phyloP scores from a whole-genome alignment of 2,329 filamentous ascomycete genomes.

The Alternaria longipes region DNA sequence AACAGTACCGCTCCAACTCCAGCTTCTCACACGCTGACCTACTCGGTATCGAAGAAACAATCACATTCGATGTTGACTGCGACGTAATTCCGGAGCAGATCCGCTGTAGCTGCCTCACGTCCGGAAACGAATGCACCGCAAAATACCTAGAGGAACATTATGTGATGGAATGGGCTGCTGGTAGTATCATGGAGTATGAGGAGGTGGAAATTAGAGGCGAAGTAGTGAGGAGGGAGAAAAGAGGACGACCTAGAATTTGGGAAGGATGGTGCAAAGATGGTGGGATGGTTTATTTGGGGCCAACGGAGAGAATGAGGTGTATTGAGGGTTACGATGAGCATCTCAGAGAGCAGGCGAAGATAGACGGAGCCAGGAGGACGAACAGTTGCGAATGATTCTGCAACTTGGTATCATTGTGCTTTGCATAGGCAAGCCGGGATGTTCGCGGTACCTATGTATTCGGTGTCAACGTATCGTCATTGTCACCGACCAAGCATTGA shows the following conservation, averaged over 20 bases:
- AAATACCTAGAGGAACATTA: neutral
- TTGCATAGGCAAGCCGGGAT: neutral
- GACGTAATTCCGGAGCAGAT: neutral
- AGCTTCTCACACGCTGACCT: conserved; percentile 3
- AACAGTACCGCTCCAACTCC: neutral
- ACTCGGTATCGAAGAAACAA: neutral
- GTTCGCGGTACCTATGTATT: neutral
- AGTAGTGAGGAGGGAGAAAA: neutral
- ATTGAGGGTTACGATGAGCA: neutral
- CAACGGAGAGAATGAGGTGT: neutral
- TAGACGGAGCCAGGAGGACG: neutral
- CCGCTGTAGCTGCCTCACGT: neutral
- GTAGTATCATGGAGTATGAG: neutral
- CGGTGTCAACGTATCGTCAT: neutral
- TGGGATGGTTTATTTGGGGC: neutral
- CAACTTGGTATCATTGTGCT: neutral
- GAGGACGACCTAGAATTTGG: conserved; percentile 2
- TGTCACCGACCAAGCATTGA: neutral
- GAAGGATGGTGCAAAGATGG: conserved; percentile 1
- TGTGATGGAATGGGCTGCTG: neutral
- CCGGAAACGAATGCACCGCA: neutral
- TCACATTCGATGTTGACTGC: conserved; percentile 1
- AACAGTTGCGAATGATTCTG: neutral
- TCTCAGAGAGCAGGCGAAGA: neutral
- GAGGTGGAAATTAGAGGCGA: neutral